Base-by-base conservation (phyloP, 2,329 filamentous ascomycete species). In the Fusarium aywerte region DNA sequence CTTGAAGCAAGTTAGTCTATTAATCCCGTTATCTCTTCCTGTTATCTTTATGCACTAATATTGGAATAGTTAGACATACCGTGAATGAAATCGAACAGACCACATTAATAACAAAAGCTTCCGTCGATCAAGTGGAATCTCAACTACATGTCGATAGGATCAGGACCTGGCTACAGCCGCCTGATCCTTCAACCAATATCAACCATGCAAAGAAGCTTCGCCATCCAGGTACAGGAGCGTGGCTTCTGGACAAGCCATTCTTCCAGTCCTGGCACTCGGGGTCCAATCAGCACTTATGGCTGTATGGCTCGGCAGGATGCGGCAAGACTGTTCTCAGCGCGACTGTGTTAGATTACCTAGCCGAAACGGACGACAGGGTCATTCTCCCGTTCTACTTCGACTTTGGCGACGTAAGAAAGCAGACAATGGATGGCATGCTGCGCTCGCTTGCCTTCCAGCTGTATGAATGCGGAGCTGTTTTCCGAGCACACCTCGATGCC, bases 341-440 rank as follows among this genome's bases (percentile, higher is more conserved):
- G 0, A 69, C 23, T 0, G 29, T 74, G 1, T 13, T 73, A 0
- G 67, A 73, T n/a, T 1, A 70, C 29, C 53, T 74, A 21, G 29
- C 2, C 1, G 12, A 27, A 4, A 55, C 36, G 12, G 25, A 16
- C 2, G 15, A 29, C 3, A 38, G 50, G 5, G 44, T 73, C 8
- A 27, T 3, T 3, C 69, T 71, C 31, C 73, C 66, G 42, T 74
- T 72, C 25, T 67, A 73, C 45, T 73, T 73, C 25, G n/a, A 44
- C n/a, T 44, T 44, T 13, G 31, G n/a, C 3, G n/a, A 44, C 11
- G 25, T 4, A 16, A 44, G 16, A 15, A 44, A 44, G 13, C 42
- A 31, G n/a, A 21, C 7, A 5, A 3, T 44, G 7, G n/a, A 15
- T 18, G 16, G 25, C n/a, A 44, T 44, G n/a, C 16, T 44, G n/a